Evolutionary conservation across 2,329 filamentous ascomycete genomes (phyloP).

Genomic region (Ophiocordyceps polyrhachis-furcata): DNA sequence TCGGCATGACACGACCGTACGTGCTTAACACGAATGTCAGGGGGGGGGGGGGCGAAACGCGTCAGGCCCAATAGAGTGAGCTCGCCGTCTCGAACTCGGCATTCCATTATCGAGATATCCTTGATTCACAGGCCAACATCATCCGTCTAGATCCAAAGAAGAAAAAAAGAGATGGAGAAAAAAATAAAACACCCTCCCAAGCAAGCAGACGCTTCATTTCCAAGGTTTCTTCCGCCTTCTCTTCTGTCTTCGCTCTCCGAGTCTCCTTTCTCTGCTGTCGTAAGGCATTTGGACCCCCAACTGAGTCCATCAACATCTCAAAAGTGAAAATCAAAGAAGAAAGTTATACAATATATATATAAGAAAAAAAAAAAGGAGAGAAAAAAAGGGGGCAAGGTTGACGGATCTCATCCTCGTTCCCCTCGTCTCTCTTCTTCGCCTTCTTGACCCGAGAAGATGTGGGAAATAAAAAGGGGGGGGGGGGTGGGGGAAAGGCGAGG

Average conservation of each 20-base stretch:
- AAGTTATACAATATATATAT: constrained; percentile 1
- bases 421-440: not conserved
- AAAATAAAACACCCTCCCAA: not conserved
- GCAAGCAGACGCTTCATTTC: not conserved
- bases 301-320: not conserved
- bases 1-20: too few relatives aligned
- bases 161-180: not conserved
- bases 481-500: too few relatives aligned
- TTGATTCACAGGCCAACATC: not conserved
- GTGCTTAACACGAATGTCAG: too few relatives aligned
- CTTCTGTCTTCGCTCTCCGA: too few relatives aligned
- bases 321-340: not conserved
- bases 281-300: not conserved
- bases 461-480: not conserved
- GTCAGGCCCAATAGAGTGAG: not conserved
- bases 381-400: too few relatives aligned
- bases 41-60: too few relatives aligned
- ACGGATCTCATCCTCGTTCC: too few relatives aligned
- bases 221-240: not conserved
- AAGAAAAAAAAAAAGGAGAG: not conserved
- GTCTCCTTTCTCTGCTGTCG: not conserved
- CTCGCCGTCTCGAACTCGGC: not conserved
- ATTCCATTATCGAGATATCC: not conserved
- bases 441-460: not conserved
- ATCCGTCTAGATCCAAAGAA: not conserved